phyloP scores from a whole-genome alignment of 2,329 filamentous ascomycete species.

The Acephala macrosclerotiorum region DNA sequence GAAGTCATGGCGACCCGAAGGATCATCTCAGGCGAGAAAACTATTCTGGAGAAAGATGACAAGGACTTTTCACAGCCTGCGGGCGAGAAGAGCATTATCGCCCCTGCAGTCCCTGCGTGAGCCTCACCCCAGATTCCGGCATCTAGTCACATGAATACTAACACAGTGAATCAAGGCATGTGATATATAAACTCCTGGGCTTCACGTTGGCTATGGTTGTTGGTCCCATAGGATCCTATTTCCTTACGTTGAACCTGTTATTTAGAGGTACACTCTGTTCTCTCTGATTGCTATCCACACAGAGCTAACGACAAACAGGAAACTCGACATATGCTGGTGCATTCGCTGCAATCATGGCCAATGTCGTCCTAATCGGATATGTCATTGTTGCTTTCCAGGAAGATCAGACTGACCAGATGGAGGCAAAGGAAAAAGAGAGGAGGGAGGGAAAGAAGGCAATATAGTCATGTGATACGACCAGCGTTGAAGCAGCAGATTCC shows the following conservation, averaged over 20 bases:
- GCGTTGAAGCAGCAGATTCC: not conserved
- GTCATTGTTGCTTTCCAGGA: conserved; percentile 91
- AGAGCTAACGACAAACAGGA: conserved; percentile 57
- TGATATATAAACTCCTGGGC: conserved; percentile 87
- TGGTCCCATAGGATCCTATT: conserved; percentile 88
- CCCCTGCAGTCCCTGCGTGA: conserved; percentile 85
- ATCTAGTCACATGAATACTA: conserved; percentile 28
- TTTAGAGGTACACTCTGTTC: conserved; percentile 70
- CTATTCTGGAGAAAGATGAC: conserved; percentile 67
- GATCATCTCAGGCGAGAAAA: conserved; percentile 71
- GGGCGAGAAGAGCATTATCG: conserved; percentile 71
- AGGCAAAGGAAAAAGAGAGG: conserved; percentile 54
- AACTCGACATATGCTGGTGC: conserved; percentile 89
- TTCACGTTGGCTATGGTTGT: conserved; percentile 94
- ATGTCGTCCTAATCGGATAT: conserved; percentile 90
- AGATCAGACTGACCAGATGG: conserved; percentile 60
- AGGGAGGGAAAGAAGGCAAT: conserved; percentile 39
- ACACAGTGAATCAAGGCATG: conserved; percentile 60
- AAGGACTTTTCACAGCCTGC: conserved; percentile 50
- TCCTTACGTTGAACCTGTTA: conserved; percentile 76
- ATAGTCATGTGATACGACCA: conserved; percentile 18
- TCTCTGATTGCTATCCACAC: not conserved
- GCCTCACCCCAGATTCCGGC: conserved; percentile 43
- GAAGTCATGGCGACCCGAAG: conserved; percentile 74
- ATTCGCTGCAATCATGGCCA: conserved; percentile 86